Conservation (phyloP, 306 rosid genomes). For the Malus sieversii region DNA sequence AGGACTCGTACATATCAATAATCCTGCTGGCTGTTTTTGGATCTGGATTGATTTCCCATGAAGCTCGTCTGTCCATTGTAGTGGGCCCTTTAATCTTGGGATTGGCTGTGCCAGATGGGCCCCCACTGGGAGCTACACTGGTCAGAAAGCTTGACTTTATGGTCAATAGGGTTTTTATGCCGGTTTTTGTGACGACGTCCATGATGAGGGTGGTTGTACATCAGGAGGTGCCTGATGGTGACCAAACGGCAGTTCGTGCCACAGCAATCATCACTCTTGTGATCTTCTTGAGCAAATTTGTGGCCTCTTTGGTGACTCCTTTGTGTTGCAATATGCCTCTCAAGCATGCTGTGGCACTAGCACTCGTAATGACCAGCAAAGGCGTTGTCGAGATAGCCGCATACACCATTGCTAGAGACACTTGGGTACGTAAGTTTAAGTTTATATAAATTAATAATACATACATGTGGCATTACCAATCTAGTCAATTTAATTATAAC, state of each 20-base stretch:
- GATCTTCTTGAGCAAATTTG: conserved; percentile 16
- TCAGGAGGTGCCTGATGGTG: neutral
- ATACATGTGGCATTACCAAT: too few relatives aligned
- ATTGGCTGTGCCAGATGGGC: conserved; percentile 61
- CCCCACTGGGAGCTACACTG: conserved; percentile 58
- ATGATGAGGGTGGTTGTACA: conserved; percentile 37
- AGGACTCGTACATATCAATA: conserved; percentile 31
- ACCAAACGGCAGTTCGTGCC: neutral
- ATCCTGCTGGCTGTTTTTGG: conserved; percentile 23
- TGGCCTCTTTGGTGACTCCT: conserved; percentile 24
- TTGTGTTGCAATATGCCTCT: conserved; percentile 31
- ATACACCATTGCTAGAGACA: conserved; percentile 24
- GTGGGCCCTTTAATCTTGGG: conserved; percentile 53
- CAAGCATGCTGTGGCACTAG: conserved; percentile 30
- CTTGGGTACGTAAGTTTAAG: conserved; percentile 11
- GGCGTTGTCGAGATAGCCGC: conserved; percentile 54
- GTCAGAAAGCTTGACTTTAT: conserved; percentile 47
- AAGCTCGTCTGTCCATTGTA: conserved; percentile 11
- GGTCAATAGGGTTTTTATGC: conserved; percentile 38
- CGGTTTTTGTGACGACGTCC: conserved; percentile 38
- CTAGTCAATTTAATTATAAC: too few relatives aligned
- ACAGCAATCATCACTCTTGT: conserved; percentile 6
- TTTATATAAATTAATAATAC: neutral
- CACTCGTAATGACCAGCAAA: conserved; percentile 51
- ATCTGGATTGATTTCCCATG: conserved; percentile 17